Base-by-base conservation (phyloP, 78 protist genomes). In the Planoprotostelium fungivorum region DNA sequence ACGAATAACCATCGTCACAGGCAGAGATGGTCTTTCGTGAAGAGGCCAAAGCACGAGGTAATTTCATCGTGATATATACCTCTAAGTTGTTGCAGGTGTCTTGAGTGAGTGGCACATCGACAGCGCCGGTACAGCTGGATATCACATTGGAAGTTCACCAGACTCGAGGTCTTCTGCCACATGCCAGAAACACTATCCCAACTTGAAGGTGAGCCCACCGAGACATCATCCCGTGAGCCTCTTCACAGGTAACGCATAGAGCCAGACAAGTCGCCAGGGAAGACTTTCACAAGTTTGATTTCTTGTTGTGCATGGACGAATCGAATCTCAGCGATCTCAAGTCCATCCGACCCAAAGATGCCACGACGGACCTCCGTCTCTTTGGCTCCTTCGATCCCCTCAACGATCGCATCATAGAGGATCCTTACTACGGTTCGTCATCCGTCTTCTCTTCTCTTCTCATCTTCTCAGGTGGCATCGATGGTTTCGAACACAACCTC, bases 71-170 rank as follows among this genome's bases (percentile, higher is more conserved):
- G 16, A 5, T 16, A 16, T 51, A 16, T 16, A 25, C 16, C 73
- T 25, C 16, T 51, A 51, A 51, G 31, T 25, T 51, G 87, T 36
- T 16, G 16, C 5, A 85, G 87, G 16, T 16, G 87, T 85, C 16
- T 16, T 37, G 5, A 85, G 37, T 23, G 35, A 85, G 16, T 85
- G 87, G 87, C 5, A 85, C 29, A 85, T 85, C 36, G 87, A 85
- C 16, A 37, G 63, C 16, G 87, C 87, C n/a, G 87, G 87, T 16
- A 85, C 87, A 37, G 87, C 87, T 36, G 87, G 34, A 25, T 85
- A 85, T 23, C 35, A 25, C 87, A 5, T 25, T 16, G 16, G 87
- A 85, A 36, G 37, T 23, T 25, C 35, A 85, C 5, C 35, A 25
- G 37, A 85, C 84, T 29, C 84, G n/a, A n/a, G n/a, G n/a, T n/a